Percentiles rank a stretch among this genome's conserved stretches.
Conservation (phyloP, 2,329 filamentous ascomycete species). For the Verticillium zaregamsianum region DNA sequence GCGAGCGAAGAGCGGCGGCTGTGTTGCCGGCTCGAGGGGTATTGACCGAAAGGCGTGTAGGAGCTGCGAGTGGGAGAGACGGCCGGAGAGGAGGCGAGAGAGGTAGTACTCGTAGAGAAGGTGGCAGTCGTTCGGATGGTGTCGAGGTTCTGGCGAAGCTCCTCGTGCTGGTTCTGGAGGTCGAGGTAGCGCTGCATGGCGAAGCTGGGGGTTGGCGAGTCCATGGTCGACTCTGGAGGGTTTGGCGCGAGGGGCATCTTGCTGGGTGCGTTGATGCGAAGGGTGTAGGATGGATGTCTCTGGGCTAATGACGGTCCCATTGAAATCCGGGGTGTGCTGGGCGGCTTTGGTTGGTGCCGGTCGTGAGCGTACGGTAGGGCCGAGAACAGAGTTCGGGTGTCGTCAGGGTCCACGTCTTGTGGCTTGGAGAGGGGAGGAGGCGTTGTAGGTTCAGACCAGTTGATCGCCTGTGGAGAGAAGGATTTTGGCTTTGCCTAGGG, state of each 20-base stretch:
- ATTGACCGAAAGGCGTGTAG: conserved; percentile 27
- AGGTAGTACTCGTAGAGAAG: conserved; percentile 23
- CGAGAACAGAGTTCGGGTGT: background rate
- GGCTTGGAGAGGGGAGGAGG: background rate
- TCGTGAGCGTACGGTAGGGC: background rate
- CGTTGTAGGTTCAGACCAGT: background rate
- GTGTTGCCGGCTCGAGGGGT: conserved; percentile 30
- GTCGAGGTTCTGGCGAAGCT: conserved; percentile 46
- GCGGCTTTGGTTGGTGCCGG: no score
- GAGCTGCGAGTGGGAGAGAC: conserved; percentile 56
- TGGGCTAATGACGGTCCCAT: conserved; percentile 14
- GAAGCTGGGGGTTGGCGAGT: conserved; percentile 36
- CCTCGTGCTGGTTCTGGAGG: conserved; percentile 50
- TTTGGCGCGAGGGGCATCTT: conserved; percentile 9
- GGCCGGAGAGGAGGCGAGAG: conserved; percentile 45
- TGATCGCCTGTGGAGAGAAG: background rate
- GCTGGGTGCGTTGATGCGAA: conserved; percentile 7
- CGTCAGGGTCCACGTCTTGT: conserved; percentile 2
- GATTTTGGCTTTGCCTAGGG: background rate
- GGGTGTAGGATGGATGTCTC: conserved; percentile 12
- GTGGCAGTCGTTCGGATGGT: conserved; percentile 40
- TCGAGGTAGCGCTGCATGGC: conserved; percentile 51
- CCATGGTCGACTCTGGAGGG: conserved; percentile 2
- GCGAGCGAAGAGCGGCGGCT: conserved; percentile 33
- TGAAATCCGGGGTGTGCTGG: conserved; percentile 1